These are phyloP conservation scores for Flaveria brownii DNA, from an alignment of 129 eudicot genomes.

Conservation along the genomic window DNA sequence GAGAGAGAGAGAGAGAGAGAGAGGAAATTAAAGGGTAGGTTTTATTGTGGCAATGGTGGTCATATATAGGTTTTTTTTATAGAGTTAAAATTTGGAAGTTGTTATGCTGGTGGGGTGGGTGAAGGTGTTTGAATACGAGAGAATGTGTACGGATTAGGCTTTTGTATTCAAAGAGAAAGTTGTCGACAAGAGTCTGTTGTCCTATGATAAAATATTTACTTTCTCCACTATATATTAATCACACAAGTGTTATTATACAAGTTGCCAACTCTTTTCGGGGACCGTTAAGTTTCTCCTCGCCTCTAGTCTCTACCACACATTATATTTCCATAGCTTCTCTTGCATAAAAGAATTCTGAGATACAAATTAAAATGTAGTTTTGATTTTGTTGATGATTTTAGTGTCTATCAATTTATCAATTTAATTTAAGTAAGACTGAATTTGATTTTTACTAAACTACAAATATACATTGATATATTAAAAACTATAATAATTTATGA, in stretches of 20 bases:
- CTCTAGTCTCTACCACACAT: neutral
- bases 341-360: no score
- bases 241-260: neutral
- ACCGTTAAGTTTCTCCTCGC: neutral
- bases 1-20: slow-evolving; percentile 3
- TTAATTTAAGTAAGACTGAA: no score
- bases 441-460: no score
- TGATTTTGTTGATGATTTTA: no score
- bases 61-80: slow-evolving; percentile 21
- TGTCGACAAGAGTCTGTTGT: slow-evolving; percentile 34
- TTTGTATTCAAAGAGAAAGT: slow-evolving; percentile 27
- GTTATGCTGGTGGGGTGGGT: slow-evolving; percentile 22
- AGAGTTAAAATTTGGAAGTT: slow-evolving; percentile 20
- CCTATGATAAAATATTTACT: slow-evolving; percentile 19
- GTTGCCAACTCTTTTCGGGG: slow-evolving; percentile 30
- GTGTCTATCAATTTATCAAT: no score
- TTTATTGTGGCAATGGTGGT: slow-evolving; percentile 22
- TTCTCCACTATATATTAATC: neutral
- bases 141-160: slow-evolving; percentile 33
- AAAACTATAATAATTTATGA: no score
- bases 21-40: neutral
- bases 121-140: slow-evolving; percentile 11
- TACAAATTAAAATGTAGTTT: no score
- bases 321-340: neutral
- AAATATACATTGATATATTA: no score